These are phyloP conservation scores for Pythium biforme DNA, from an alignment of 352 stramenopile genomes.

Conservation along the genomic window DNA sequence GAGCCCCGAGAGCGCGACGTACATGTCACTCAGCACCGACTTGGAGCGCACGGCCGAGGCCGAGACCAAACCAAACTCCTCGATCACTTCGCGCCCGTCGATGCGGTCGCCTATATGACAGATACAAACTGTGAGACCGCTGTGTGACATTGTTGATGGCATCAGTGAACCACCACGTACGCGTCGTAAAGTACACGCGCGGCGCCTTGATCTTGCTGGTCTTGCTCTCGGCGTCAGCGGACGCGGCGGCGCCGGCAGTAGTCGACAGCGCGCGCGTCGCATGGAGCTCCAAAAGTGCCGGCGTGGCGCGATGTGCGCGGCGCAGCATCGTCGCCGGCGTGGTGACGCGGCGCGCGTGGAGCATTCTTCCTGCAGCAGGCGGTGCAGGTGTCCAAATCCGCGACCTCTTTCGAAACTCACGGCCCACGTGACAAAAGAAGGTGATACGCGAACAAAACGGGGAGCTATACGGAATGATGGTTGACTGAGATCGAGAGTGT, in stretches of 20 bases:
- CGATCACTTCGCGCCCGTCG: conserved; percentile 59
- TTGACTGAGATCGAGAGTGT: conserved; percentile 13
- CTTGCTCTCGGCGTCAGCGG: too few relatives aligned
- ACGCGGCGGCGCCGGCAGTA: neutral
- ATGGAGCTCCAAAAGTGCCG: neutral
- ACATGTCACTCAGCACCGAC: conserved; percentile 81
- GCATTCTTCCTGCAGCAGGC: conserved; percentile 7
- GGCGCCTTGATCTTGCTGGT: conserved; percentile 6
- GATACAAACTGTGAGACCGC: neutral
- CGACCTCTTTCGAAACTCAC: neutral
- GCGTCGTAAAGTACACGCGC: conserved; percentile 70
- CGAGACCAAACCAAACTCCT: conserved; percentile 77
- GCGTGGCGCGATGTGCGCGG: neutral
- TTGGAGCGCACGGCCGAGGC: conserved; percentile 78
- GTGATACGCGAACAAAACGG: neutral
- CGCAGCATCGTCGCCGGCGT: neutral
- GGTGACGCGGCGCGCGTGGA: neutral
- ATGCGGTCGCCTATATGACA: conserved; percentile 68
- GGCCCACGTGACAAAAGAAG: neutral
- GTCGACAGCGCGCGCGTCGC: conserved; percentile 11
- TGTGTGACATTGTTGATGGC: neutral
- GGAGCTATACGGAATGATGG: conserved; percentile 14
- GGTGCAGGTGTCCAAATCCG: neutral
- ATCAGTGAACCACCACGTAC: conserved; percentile 22
- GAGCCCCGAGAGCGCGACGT: conserved; percentile 65